Percentiles rank a stretch among this genome's conserved stretches.
Conservation (phyloP, 78 protist species). For the Creolimax fragrantissima region DNA sequence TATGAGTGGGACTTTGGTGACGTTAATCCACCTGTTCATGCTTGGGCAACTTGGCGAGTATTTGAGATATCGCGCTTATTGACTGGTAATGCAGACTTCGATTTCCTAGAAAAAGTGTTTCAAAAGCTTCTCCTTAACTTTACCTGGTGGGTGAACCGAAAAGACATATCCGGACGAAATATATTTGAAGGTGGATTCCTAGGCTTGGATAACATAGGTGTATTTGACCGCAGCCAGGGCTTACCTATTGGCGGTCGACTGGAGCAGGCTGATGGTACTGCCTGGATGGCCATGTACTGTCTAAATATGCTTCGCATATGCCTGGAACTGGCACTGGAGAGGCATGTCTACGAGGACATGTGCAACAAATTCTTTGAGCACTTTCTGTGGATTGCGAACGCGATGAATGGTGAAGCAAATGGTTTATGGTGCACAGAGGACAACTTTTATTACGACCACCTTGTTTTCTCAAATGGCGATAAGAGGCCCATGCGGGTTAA, state of each 20-base stretch:
- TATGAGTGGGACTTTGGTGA: constrained; percentile 61
- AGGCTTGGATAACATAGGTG: constrained; percentile 51
- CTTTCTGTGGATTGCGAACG: constrained; percentile 35
- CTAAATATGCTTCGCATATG: constrained; percentile 59
- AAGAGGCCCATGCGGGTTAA: background rate
- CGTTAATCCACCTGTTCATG: constrained; percentile 50
- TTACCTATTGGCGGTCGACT: constrained; percentile 29
- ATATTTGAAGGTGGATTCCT: constrained; percentile 48
- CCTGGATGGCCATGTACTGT: constrained; percentile 72
- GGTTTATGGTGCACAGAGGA: constrained; percentile 58
- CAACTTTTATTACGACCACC: constrained; percentile 56
- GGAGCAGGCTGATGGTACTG: constrained; percentile 52
- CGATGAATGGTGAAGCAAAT: background rate
- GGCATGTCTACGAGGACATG: constrained; percentile 49
- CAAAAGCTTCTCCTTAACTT: constrained; percentile 65
- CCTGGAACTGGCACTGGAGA: constrained; percentile 49
- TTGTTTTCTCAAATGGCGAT: background rate
- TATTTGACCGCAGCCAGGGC: constrained; percentile 52
- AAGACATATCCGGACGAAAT: constrained; percentile 50
- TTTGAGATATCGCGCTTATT: constrained; percentile 18
- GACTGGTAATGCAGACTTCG: constrained; percentile 24
- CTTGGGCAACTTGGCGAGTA: constrained; percentile 43
- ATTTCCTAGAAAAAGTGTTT: constrained; percentile 45
- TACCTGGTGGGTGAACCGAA: constrained; percentile 69
- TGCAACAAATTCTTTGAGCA: constrained; percentile 73